Base-by-base conservation (phyloP, 306 rosid species). In the Adenanthera pavonina region DNA sequence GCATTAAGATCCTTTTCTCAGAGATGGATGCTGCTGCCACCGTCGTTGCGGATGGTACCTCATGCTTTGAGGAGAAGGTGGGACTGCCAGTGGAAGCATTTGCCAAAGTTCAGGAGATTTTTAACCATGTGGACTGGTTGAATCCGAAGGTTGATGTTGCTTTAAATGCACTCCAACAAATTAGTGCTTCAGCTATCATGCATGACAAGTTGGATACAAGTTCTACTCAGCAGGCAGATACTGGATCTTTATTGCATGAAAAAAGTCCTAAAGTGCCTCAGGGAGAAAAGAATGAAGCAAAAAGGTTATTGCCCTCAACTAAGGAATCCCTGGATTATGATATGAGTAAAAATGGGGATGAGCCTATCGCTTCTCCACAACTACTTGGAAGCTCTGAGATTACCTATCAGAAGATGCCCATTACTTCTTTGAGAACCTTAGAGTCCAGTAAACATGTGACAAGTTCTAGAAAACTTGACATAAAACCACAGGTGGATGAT, bases 21-120 rank as follows among this genome's bases (percentile, higher is more conserved):
- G 98, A 93, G 89, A 87, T 93, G 87, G 97, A 95, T 86, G 93
- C 98, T 74, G 90, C 91, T 64, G 86, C 94, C 38, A 84, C 85
- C 48, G 78, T 88, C 69, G 80, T 83, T 71, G 84, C 60, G 6
- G 84, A 78, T 64, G 84, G 86, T 57, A 70, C 83, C 70, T 89
- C 90, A 59, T 90, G 93, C 85, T 88, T 95, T 60, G 99, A 89
- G 83, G 99, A 90, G 78, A 88, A 89, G 82, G 98, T 88, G 80
- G 98, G 98, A 52, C 96, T 95, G 59, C 99, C 99, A 1, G 76
- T 88, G 66, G 99, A 95, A 86, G 99, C 98, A 82, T 95, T 95
- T 86, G 89, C 93, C 76, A 94, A 88, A 87, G 99, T 93, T 82
- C 98, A 93, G 85, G 97, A 93, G 87, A 87, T 93, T 73, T 95